A percentile compares a stretch with the other conserved stretches of the same genome.
phyloP scores from a whole-genome alignment of 495 filamentous ascomycete genomes.

The Usnea hakonensis region DNA sequence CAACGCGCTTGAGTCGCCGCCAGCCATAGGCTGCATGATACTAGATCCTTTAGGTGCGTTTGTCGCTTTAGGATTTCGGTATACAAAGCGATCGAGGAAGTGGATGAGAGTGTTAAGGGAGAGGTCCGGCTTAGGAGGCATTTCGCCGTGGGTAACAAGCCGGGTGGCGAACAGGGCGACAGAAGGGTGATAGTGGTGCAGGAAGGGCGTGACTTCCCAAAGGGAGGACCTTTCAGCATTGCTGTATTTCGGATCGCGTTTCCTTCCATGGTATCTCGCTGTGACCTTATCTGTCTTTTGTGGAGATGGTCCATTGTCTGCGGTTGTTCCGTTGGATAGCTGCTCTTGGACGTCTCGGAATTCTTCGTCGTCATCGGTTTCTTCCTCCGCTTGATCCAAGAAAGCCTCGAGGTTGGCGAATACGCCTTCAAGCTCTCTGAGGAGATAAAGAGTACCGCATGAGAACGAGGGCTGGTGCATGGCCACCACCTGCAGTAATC shows the following conservation, averaged over 20 bases:
- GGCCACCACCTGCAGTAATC: conserved; percentile 75
- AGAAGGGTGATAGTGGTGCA: conserved; percentile 85
- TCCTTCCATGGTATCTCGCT: conserved; percentile 67
- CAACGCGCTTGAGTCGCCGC: conserved; percentile 52
- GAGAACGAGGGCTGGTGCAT: conserved; percentile 90
- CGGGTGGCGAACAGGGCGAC: conserved; percentile 77
- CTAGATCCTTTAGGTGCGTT: conserved; percentile 60
- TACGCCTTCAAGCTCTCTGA: conserved; percentile 67
- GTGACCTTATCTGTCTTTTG: background rate
- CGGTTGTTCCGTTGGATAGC: conserved; percentile 23
- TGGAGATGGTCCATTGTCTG: conserved; percentile 20
- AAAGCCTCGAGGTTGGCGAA: conserved; percentile 70
- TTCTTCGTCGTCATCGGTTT: conserved; percentile 60
- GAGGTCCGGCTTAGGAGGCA: conserved; percentile 81
- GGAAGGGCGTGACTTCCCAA: conserved; percentile 80
- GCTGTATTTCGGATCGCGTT: conserved; percentile 82
- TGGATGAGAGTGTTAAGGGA: conserved; percentile 80
- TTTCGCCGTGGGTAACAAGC: conserved; percentile 56
- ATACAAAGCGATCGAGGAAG: conserved; percentile 96
- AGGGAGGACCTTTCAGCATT: conserved; percentile 85
- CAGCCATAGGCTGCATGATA: conserved; percentile 91
- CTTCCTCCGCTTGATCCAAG: conserved; percentile 63
- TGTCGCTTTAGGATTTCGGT: conserved; percentile 66
- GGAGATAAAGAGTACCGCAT: conserved; percentile 79
- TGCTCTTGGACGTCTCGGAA: conserved; percentile 63